These are phyloP conservation scores for Talaromyces funiculosus DNA, from an alignment of 2,329 filamentous ascomycete genomes.

Conservation along the genomic window DNA sequence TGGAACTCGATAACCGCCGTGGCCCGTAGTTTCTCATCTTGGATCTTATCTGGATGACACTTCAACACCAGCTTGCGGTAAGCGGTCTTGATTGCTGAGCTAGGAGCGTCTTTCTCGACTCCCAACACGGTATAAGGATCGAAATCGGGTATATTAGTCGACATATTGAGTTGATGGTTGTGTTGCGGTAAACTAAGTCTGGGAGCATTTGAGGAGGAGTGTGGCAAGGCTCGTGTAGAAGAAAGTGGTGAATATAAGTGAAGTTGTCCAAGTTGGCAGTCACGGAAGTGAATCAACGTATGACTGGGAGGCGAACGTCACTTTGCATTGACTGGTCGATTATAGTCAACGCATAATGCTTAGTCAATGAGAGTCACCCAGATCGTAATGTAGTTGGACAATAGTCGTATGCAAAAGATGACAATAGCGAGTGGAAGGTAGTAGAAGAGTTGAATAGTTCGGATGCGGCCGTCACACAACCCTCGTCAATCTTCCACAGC, in stretches of 20 bases:
- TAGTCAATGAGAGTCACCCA: background rate
- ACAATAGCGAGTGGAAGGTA: conserved; percentile 8
- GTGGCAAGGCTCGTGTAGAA: background rate
- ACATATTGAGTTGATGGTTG: conserved; percentile 15
- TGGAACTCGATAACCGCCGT: conserved; percentile 84
- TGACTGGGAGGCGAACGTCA: conserved; percentile 6
- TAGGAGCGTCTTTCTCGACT: conserved; percentile 64
- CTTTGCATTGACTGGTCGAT: background rate
- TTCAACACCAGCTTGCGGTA: conserved; percentile 82
- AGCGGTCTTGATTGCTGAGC: conserved; percentile 67
- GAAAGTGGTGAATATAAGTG: background rate
- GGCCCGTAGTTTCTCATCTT: conserved; percentile 68
- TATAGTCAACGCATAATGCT: conserved; percentile 9
- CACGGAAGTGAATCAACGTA: conserved; percentile 2
- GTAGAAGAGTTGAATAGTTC: background rate
- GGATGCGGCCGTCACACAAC: background rate
- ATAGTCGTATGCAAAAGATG: background rate
- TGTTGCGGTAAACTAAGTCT: background rate
- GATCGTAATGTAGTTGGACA: background rate
- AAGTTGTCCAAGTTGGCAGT: background rate
- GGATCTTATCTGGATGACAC: conserved; percentile 87
- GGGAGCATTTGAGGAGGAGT: conserved; percentile 8
- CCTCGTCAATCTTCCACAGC: background rate
- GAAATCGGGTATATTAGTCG: conserved; percentile 32
- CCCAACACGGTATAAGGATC: conserved; percentile 79